Conservation (phyloP, 208 protist species). For the Crithidia bombi region DNA sequence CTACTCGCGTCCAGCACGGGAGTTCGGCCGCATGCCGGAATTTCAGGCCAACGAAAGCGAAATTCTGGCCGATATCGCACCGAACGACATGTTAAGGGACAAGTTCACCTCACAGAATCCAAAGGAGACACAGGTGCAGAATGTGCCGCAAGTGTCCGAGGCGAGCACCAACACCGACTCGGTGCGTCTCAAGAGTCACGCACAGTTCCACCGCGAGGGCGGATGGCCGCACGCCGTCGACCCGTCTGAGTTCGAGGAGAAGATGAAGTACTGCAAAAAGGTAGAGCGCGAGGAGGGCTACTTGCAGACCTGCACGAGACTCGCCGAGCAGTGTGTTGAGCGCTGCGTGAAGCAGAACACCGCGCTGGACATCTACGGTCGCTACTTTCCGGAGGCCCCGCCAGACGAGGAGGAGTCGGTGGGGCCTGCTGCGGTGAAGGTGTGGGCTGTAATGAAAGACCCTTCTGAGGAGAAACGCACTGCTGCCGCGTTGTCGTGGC, state of each 20-base stretch:
- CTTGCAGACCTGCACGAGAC: slow-evolving; percentile 84
- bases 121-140: slow-evolving; percentile 89
- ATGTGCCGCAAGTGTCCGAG: slow-evolving; percentile 93
- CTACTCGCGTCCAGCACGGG: slow-evolving; percentile 89
- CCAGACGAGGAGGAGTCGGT: slow-evolving; percentile 79
- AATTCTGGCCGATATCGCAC: slow-evolving; percentile 89
- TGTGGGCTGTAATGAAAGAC: slow-evolving; percentile 95
- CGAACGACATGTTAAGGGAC: slow-evolving; percentile 69
- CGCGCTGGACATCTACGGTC: slow-evolving; percentile 97
- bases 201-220: slow-evolving; percentile 95
- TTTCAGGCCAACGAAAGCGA: slow-evolving; percentile 94
- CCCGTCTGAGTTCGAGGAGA: slow-evolving; percentile 94
- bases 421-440: slow-evolving; percentile 92
- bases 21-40: slow-evolving; percentile 93
- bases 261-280: slow-evolving; percentile 97
- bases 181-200: slow-evolving; percentile 87
- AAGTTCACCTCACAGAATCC: slow-evolving; percentile 87
- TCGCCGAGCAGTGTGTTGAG: slow-evolving; percentile 90
- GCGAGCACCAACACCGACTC: slow-evolving; percentile 95
- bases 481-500: slow-evolving; percentile 94
- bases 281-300: slow-evolving; percentile 96
- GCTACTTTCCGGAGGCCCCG: slow-evolving; percentile 92
- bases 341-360: slow-evolving; percentile 97
- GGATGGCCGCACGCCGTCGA: slow-evolving; percentile 98
- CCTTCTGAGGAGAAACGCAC: slow-evolving; percentile 89